These are phyloP conservation scores for Aurantiochytrium sp. DNA, from an alignment of 108 stramenopile species.

Conservation along the genomic window DNA sequence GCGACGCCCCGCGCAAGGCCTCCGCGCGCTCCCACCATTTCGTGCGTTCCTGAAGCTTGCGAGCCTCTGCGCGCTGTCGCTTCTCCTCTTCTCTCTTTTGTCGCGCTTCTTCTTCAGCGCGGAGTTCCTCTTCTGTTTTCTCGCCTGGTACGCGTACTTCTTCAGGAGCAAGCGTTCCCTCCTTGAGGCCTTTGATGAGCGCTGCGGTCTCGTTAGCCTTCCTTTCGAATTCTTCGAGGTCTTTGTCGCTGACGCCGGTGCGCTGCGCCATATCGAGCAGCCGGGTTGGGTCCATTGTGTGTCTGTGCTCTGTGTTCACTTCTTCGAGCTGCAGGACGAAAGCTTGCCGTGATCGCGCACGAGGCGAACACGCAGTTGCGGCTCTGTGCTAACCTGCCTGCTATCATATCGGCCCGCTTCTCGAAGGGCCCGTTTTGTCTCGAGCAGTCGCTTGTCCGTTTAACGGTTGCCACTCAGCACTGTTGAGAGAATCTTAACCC, in stretches of 20 bases:
- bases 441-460: too few species aligned
- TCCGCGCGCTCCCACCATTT: neutral
- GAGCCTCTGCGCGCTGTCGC: neutral
- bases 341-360: too few species aligned
- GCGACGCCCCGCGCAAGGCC: neutral
- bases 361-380: too few species aligned
- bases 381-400: too few species aligned
- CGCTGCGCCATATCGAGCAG: neutral
- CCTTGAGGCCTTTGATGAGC: constrained; percentile 16
- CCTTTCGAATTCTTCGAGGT: constrained; percentile 26
- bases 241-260: constrained; percentile 13
- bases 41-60: neutral
- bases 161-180: constrained; percentile 18
- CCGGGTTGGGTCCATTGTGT: neutral
- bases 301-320: neutral
- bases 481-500: too few species aligned
- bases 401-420: too few species aligned
- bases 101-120: neutral
- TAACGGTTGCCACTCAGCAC: too few species aligned
- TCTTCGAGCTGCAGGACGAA: too few species aligned
- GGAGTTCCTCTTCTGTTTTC: constrained; percentile 24
- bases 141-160: constrained; percentile 13
- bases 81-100: neutral
- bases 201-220: constrained; percentile 11
- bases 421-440: too few species aligned